Evolutionary conservation across 2,329 filamentous ascomycete genomes (phyloP).

Genomic region (Remersonia thermophila): DNA sequence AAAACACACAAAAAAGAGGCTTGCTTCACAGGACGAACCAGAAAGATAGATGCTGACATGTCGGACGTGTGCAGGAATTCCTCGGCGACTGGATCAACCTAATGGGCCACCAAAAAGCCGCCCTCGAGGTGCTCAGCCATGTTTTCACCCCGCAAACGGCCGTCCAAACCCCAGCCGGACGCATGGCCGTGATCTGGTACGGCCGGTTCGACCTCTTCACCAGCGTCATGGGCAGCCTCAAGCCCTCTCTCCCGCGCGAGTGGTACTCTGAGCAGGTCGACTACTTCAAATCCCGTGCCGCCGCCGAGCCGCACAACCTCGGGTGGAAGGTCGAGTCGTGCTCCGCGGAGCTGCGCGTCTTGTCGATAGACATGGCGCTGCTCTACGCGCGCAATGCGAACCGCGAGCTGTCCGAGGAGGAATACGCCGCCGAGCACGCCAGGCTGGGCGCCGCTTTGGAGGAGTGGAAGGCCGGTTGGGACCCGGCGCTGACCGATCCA

Average conservation of each 20-base stretch:
- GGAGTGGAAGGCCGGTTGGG: conserved; percentile 42
- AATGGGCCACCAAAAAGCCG: conserved; percentile 83
- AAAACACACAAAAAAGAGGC: too few species aligned
- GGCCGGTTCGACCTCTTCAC: conserved; percentile 76
- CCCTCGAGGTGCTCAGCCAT: conserved; percentile 64
- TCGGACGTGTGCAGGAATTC: conserved; percentile 53
- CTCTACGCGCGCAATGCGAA: conserved; percentile 59
- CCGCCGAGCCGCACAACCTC: conserved; percentile 48
- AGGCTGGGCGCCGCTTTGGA: conserved; percentile 35
- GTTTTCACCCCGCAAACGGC: conserved; percentile 68
- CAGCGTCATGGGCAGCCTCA: conserved; percentile 68
- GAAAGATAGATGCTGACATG: conserved; percentile 3
- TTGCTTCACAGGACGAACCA: background rate
- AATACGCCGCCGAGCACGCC: conserved; percentile 52
- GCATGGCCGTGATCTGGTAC: conserved; percentile 79
- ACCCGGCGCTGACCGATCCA: conserved; percentile 48
- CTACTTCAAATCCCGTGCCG: conserved; percentile 48
- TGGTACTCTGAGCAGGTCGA: conserved; percentile 62
- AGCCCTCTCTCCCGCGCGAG: conserved; percentile 58
- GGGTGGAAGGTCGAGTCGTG: conserved; percentile 55
- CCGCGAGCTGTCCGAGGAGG: conserved; percentile 49
- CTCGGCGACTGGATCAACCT: conserved; percentile 92
- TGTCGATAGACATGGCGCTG: conserved; percentile 58
- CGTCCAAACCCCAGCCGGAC: conserved; percentile 55
- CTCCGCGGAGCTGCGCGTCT: conserved; percentile 51